A percentile compares a stretch with the other conserved stretches of the same genome.
phyloP scores from a whole-genome alignment of 345 rosid genomes.

The Lagerstroemia speciosa region DNA sequence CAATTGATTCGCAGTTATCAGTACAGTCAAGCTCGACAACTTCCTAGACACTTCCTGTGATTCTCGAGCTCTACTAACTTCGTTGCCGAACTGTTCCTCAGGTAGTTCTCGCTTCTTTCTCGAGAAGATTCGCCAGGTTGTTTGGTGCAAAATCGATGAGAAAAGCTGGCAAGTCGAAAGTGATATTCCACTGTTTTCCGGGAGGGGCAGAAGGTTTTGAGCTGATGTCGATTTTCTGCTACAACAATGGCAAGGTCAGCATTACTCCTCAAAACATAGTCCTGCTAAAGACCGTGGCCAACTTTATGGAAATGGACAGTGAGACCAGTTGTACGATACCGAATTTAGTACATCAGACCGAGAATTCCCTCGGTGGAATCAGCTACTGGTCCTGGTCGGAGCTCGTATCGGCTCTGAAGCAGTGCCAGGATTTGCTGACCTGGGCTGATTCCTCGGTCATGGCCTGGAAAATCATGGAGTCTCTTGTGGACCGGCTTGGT shows the following conservation, averaged over 20 bases:
- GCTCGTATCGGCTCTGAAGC: constrained; percentile 33
- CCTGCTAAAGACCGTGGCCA: constrained; percentile 29
- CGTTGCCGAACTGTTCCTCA: constrained; percentile 11
- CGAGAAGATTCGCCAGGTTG: constrained; percentile 27
- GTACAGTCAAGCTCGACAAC: not conserved
- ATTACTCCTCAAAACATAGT: constrained; percentile 30
- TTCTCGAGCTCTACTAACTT: not conserved
- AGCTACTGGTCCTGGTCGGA: constrained; percentile 50
- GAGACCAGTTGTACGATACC: constrained; percentile 3
- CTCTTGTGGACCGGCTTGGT: constrained; percentile 23
- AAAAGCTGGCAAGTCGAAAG: constrained; percentile 20
- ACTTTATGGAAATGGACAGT: constrained; percentile 35
- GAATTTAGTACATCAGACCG: constrained; percentile 22
- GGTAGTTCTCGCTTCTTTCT: constrained; percentile 29
- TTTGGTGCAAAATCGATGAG: constrained; percentile 12
- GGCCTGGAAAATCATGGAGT: constrained; percentile 24
- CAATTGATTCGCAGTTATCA: not conserved
- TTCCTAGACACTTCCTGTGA: not conserved
- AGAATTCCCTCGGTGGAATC: constrained; percentile 28
- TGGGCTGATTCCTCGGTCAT: constrained; percentile 19
- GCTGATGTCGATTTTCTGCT: constrained; percentile 44
- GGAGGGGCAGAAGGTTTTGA: constrained; percentile 52
- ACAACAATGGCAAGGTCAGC: constrained; percentile 25
- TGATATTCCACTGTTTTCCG: constrained; percentile 39
- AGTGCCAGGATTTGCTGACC: constrained; percentile 30